Percentiles rank a stretch among this genome's conserved stretches.
phyloP scores from a whole-genome alignment of 495 filamentous ascomycete genomes.

The Penicillium paxilli region DNA sequence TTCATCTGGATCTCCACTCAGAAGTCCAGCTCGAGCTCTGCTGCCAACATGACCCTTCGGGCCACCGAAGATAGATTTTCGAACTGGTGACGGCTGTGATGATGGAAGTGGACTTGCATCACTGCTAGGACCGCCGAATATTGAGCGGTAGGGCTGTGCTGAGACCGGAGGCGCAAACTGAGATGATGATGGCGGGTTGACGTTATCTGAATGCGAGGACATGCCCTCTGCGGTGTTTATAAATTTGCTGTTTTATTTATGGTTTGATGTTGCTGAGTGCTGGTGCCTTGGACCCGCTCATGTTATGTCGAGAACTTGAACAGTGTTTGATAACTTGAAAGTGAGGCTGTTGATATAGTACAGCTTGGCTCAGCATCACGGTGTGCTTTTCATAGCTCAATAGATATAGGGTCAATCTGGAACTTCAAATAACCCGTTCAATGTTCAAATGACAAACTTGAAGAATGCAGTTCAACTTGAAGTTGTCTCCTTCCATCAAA shows the following conservation, averaged over 20 bases:
- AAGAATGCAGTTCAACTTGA: no score
- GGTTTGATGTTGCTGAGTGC: background rate
- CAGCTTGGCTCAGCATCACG: constrained; percentile 10
- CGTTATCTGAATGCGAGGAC: constrained; percentile 32
- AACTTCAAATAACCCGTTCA: no score
- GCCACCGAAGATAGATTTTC: constrained; percentile 36
- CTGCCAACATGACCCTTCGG: constrained; percentile 23
- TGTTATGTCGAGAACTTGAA: constrained; percentile 10
- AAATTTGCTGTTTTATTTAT: constrained; percentile 1
- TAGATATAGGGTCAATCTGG: background rate
- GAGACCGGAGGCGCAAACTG: constrained; percentile 33
- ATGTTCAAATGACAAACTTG: no score
- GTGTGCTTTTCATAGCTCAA: background rate
- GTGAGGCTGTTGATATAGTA: background rate
- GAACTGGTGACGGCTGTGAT: constrained; percentile 17
- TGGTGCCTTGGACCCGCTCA: background rate
- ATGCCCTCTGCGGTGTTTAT: no score
- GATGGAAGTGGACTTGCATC: constrained; percentile 29
- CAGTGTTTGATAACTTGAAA: background rate
- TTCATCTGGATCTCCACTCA: constrained; percentile 10
- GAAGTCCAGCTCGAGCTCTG: constrained; percentile 9
- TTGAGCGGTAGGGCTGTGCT: constrained; percentile 34
- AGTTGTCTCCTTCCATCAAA: constrained; percentile 4
- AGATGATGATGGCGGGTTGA: constrained; percentile 17
- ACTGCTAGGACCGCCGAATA: constrained; percentile 42